Conservation (phyloP, 1,139 yeast species). For the Candida sp. region DNA sequence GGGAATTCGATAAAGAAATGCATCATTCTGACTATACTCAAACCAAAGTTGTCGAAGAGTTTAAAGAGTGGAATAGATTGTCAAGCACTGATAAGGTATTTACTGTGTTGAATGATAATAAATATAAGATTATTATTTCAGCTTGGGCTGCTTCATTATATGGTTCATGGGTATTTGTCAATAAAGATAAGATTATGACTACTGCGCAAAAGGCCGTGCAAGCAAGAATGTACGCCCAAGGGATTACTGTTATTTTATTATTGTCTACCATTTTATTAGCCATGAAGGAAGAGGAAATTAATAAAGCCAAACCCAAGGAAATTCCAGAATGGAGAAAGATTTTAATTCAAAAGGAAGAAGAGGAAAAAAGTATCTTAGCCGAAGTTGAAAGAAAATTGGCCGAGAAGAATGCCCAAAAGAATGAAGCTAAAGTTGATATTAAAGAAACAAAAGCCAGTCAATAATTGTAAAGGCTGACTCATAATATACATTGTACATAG, state of each 20-base stretch:
- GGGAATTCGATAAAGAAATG: constrained; percentile 41
- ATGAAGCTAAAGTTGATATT: neutral
- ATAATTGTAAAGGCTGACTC: too few species aligned
- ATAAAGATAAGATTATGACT: constrained; percentile 74
- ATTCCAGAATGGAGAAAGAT: constrained; percentile 39
- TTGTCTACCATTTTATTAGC: constrained; percentile 63
- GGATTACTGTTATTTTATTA: constrained; percentile 62
- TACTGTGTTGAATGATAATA: constrained; percentile 50
- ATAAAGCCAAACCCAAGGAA: constrained; percentile 30
- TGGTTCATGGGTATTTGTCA: constrained; percentile 77
- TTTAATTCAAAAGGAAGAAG: constrained; percentile 21
- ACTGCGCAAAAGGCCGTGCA: constrained; percentile 84
- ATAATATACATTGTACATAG: too few species aligned
- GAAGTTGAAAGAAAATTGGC: constrained; percentile 5
- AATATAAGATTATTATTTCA: constrained; percentile 71
- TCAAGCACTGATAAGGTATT: constrained; percentile 43
- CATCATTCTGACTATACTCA: constrained; percentile 31
- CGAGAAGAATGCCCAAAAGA: neutral
- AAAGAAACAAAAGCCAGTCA: neutral
- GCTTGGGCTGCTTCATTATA: constrained; percentile 87
- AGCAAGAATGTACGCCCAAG: constrained; percentile 95
- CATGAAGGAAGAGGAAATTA: constrained; percentile 56
- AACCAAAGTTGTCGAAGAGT: constrained; percentile 40
- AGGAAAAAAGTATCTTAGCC: constrained; percentile 11
- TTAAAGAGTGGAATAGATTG: constrained; percentile 48